phyloP scores from a whole-genome alignment of 2,329 filamentous ascomycete genomes.

The Cercospora sp. region DNA sequence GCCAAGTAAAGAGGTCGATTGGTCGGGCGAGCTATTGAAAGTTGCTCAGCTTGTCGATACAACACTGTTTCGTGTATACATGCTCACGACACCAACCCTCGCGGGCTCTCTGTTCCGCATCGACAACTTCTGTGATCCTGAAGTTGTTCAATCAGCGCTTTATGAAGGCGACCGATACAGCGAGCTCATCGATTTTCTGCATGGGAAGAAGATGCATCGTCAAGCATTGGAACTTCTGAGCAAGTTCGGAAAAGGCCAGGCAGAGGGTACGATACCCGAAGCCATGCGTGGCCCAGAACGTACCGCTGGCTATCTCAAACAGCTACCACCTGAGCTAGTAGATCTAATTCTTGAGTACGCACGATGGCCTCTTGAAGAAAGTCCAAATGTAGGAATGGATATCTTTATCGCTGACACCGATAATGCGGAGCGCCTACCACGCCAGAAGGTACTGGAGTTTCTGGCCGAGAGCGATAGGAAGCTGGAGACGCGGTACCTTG shows the following conservation, averaged over 20 bases:
- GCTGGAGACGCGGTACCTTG: conserved; percentile 79
- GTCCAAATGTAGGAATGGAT: conserved; percentile 80
- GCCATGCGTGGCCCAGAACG: conserved; percentile 76
- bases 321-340: conserved; percentile 79
- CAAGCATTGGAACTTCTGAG: conserved; percentile 80
- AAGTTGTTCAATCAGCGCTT: conserved; percentile 89
- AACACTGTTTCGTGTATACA: conserved; percentile 89
- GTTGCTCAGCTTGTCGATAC: conserved; percentile 89
- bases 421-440: conserved; percentile 86
- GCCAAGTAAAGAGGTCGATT: conserved; percentile 51
- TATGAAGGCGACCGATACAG: conserved; percentile 86
- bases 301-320: conserved; percentile 88
- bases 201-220: conserved; percentile 89
- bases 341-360: conserved; percentile 90
- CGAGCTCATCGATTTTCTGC: conserved; percentile 95
- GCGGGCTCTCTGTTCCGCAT: conserved; percentile 90
- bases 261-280: conserved; percentile 48
- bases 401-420: conserved; percentile 91
- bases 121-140: conserved; percentile 94
- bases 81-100: conserved; percentile 83
- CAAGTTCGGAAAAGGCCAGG: conserved; percentile 68
- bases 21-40: conserved; percentile 69
- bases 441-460: conserved; percentile 73
- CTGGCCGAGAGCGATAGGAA: conserved; percentile 66
- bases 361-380: conserved; percentile 76